phyloP scores from a whole-genome alignment of 257 asterid genomes.

The Solanum sejunctum region DNA sequence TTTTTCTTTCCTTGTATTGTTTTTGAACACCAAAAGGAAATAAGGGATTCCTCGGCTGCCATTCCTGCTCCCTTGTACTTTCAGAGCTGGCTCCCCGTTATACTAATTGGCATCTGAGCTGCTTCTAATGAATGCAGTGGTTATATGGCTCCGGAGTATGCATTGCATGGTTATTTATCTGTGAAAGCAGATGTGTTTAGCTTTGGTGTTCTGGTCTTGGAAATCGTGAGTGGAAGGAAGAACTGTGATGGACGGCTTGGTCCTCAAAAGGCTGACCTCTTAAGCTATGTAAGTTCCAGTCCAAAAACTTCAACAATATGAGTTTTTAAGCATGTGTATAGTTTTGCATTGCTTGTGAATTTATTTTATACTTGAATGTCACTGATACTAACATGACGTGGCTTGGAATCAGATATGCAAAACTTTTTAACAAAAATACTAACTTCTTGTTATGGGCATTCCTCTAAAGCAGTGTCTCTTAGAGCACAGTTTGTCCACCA shows the following conservation, averaged over 20 bases:
- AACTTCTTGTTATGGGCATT: not conserved
- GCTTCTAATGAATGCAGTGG: slow-evolving; percentile 42
- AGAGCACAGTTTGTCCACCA: not conserved
- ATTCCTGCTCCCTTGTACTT: not conserved
- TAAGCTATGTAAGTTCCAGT: slow-evolving; percentile 52
- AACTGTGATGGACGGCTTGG: slow-evolving; percentile 38
- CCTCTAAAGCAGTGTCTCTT: not conserved
- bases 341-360: not conserved
- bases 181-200: slow-evolving; percentile 88
- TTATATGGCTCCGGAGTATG: slow-evolving; percentile 91
- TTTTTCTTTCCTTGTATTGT: not conserved
- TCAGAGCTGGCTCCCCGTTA: not conserved
- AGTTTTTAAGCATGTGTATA: not conserved
- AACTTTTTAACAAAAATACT: not conserved
- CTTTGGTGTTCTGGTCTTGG: slow-evolving; percentile 66
- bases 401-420: not conserved
- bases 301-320: not conserved
- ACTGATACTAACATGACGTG: not conserved
- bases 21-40: not conserved
- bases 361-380: not conserved
- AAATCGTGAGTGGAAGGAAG: slow-evolving; percentile 79
- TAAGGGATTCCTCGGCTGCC: not conserved
- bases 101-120: not conserved
- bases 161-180: slow-evolving; percentile 62
- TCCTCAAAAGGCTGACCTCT: slow-evolving; percentile 49